phyloP scores from a whole-genome alignment of 352 stramenopile species.

The Peronospora tabacina region DNA sequence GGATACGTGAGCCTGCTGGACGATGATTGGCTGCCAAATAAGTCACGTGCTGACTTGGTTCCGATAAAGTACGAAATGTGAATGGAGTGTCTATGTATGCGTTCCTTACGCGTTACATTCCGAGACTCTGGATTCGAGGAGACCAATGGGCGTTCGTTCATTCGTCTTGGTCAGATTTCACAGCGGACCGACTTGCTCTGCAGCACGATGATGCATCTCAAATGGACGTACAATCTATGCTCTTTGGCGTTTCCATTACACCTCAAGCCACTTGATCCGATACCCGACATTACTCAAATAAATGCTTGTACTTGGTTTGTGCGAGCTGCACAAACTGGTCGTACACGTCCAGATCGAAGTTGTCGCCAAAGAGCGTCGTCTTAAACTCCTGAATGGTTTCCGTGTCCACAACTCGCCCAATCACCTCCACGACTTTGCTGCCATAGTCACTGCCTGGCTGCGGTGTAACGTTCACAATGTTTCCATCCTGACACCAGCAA shows the following conservation, averaged over 20 bases:
- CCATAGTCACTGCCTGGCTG: conserved; percentile 70
- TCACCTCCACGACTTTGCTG: conserved; percentile 84
- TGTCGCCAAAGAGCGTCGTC: conserved; percentile 73
- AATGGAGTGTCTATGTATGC: background rate
- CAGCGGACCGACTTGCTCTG: background rate
- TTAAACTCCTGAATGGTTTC: conserved; percentile 83
- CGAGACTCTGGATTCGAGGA: no score
- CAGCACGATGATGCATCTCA: conserved; percentile 30
- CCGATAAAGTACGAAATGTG: conserved; percentile 13
- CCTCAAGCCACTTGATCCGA: background rate
- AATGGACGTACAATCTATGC: conserved; percentile 15
- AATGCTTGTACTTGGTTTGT: conserved; percentile 56
- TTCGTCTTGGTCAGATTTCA: no score
- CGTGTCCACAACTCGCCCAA: conserved; percentile 60
- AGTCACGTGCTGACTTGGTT: no score
- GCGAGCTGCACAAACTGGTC: conserved; percentile 74
- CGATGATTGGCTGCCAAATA: conserved; percentile 17
- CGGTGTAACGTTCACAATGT: conserved; percentile 64
- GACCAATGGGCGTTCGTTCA: no score
- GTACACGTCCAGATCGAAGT: conserved; percentile 77
- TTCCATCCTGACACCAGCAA: conserved; percentile 45
- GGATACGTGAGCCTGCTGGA: background rate
- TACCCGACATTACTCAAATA: conserved; percentile 50
- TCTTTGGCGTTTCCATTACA: background rate
- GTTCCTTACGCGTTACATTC: no score